phyloP scores from a whole-genome alignment of 768 basidiomycete species.

The Floccularia luteovirens region DNA sequence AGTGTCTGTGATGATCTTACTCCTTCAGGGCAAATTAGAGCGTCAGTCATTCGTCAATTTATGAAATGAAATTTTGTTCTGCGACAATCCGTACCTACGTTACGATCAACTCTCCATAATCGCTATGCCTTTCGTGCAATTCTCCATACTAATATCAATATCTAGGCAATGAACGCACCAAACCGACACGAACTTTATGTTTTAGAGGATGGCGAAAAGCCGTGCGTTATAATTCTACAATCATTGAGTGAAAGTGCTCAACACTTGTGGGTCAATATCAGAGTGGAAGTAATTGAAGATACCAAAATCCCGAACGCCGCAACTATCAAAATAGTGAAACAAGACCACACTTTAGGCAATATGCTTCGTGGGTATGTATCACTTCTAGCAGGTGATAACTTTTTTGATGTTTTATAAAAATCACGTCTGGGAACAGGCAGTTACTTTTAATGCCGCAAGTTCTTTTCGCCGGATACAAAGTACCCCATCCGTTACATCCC shows the following conservation, averaged over 20 bases:
- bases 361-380: constrained; percentile 88
- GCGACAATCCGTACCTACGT: too few species aligned
- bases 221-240: constrained; percentile 49
- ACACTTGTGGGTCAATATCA: constrained; percentile 20
- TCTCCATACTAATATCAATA: too few species aligned
- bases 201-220: constrained; percentile 87
- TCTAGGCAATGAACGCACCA: constrained; percentile 93
- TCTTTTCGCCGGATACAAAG: constrained; percentile 96
- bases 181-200: constrained; percentile 87
- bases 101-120: too few species aligned
- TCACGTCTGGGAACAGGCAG: constrained; percentile 47
- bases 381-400: too few species aligned
- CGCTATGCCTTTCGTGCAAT: too few species aligned
- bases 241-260: constrained; percentile 6
- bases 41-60: too few species aligned
- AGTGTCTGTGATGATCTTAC: too few species aligned
- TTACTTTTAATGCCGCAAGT: constrained; percentile 82
- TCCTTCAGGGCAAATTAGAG: too few species aligned
- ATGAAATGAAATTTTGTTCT: too few species aligned
- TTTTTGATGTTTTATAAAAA: too few species aligned
- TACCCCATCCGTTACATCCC: constrained; percentile 93
- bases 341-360: constrained; percentile 95
- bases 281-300: constrained; percentile 89
- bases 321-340: constrained; percentile 89
- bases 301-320: constrained; percentile 98